phyloP scores from a whole-genome alignment of 1,284 basidiomycete genomes.

The Trichosporon inkin region DNA sequence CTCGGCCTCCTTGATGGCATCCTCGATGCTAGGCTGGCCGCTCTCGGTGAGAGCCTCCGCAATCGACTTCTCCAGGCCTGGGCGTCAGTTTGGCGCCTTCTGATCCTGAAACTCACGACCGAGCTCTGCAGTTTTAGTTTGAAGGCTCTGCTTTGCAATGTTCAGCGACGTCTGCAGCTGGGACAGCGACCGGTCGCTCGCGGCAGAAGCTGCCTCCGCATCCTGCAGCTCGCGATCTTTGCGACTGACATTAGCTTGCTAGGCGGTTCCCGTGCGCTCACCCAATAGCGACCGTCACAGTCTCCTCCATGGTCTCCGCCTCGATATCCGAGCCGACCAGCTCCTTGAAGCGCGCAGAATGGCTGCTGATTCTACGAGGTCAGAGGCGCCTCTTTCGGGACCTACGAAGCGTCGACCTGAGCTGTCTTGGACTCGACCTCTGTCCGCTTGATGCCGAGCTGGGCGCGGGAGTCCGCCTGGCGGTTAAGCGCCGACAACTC shows the following conservation, averaged over 20 bases:
- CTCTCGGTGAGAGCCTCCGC: conserved; percentile 52
- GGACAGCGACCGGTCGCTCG: conserved; percentile 59
- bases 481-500: conserved; percentile 71
- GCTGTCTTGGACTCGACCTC: conserved; percentile 64
- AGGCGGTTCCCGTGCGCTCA: conserved; percentile 50
- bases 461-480: conserved; percentile 79
- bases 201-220: conserved; percentile 56
- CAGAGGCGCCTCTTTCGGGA: conserved; percentile 19
- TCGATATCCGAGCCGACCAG: conserved; percentile 60
- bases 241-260: conserved; percentile 52
- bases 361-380: conserved; percentile 58
- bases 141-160: conserved; percentile 60
- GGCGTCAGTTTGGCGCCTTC: conserved; percentile 1
- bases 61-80: conserved; percentile 60
- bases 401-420: conserved; percentile 66
- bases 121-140: conserved; percentile 61
- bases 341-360: conserved; percentile 62
- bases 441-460: conserved; percentile 67
- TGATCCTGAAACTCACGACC: conserved; percentile 54
- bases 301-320: conserved; percentile 65
- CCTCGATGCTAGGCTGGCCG: conserved; percentile 53
- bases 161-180: conserved; percentile 61
- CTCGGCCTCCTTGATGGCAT: conserved; percentile 59
- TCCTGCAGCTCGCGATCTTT: conserved; percentile 63
- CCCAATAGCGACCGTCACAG: conserved; percentile 61